phyloP scores from a whole-genome alignment of 2,329 filamentous ascomycete genomes.

The Colletotrichum endophyticum region DNA sequence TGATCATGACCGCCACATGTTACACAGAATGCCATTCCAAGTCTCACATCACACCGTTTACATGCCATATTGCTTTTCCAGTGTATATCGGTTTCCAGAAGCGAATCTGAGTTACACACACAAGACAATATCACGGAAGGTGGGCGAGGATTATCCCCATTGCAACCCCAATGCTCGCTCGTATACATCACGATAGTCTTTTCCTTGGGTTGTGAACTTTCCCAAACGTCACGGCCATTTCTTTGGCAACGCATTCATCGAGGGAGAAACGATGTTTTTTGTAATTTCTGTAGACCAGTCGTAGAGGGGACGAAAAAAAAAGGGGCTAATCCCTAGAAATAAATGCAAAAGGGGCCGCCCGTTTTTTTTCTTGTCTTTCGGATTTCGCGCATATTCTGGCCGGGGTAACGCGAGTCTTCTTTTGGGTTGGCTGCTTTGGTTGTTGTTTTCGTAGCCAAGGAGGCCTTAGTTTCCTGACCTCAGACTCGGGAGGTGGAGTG shows the following conservation, averaged over 20 bases:
- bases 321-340: conserved; percentile 10
- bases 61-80: background rate
- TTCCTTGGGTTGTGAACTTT: background rate
- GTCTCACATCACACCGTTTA: background rate
- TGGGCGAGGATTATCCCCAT: background rate
- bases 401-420: background rate
- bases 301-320: background rate
- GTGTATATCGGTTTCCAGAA: background rate
- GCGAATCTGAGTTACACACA: background rate
- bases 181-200: background rate
- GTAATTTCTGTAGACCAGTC: conserved; percentile 1
- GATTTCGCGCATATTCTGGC: background rate
- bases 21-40: background rate
- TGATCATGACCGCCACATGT: background rate
- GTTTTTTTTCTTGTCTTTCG: background rate
- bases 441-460: background rate
- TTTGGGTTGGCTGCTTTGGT: background rate
- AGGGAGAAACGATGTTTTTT: background rate
- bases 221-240: background rate
- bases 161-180: background rate
- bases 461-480: background rate
- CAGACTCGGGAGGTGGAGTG: background rate
- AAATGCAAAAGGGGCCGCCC: conserved; percentile 21
- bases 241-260: background rate
- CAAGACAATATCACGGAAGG: background rate